phyloP scores from a whole-genome alignment of 495 filamentous ascomycete species.

The Neurospora sp. region DNA sequence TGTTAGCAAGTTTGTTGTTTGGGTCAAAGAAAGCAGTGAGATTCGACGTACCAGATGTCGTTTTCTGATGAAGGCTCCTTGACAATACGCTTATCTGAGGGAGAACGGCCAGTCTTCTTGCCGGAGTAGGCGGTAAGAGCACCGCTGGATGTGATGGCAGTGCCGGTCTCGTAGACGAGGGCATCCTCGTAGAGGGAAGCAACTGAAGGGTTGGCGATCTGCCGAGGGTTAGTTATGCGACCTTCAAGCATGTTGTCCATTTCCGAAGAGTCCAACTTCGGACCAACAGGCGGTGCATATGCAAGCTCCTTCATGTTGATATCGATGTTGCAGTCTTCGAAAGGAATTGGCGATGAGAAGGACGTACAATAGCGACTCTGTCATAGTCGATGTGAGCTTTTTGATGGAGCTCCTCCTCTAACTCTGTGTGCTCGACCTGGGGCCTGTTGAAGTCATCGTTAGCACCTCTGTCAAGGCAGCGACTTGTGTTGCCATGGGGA shows the following conservation, averaged over 20 bases:
- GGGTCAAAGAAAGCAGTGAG: neutral
- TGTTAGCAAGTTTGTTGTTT: neutral
- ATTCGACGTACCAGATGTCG: constrained; percentile 80
- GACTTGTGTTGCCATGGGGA: constrained; percentile 11
- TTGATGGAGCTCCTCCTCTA: constrained; percentile 94
- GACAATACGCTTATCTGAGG: constrained; percentile 93
- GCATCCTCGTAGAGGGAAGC: constrained; percentile 98
- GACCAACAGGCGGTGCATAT: neutral
- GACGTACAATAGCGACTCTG: constrained; percentile 79
- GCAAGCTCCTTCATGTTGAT: neutral
- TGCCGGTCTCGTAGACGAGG: constrained; percentile 94
- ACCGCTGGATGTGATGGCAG: constrained; percentile 90
- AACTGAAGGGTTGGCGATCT: constrained; percentile 85
- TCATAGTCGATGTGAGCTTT: constrained; percentile 99
- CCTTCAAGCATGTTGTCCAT: neutral
- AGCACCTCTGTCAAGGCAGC: constrained; percentile 5
- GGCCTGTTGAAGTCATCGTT: constrained; percentile 43
- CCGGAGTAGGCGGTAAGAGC: constrained; percentile 96
- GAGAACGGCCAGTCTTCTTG: constrained; percentile 94
- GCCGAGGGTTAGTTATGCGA: constrained; percentile 13
- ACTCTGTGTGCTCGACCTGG: constrained; percentile 79
- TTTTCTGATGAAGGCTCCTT: constrained; percentile 82
- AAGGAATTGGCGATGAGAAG: constrained; percentile 20
- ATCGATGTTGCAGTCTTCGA: neutral
- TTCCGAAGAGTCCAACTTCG: neutral